Evolutionary conservation across 2,329 filamentous ascomycete species (phyloP).

Genomic region (Diaporthe aspalathi): DNA sequence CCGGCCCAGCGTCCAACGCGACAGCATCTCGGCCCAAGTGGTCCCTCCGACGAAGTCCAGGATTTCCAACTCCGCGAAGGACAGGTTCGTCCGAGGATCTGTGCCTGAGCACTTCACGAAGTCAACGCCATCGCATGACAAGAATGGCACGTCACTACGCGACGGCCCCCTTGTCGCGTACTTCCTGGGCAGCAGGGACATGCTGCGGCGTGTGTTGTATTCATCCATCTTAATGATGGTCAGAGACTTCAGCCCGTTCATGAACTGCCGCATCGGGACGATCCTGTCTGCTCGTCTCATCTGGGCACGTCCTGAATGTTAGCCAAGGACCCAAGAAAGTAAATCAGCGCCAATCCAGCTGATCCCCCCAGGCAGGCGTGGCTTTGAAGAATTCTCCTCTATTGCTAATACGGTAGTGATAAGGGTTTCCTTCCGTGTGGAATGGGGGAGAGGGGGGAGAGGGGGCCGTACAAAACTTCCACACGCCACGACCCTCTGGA

Average conservation of each 20-base stretch:
- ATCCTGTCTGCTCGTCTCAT: not conserved
- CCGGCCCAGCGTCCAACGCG: not conserved
- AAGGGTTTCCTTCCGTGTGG: too few relatives aligned
- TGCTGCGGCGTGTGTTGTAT: too few relatives aligned
- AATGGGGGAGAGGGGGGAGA: not conserved
- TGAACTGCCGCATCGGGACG: accelerated
- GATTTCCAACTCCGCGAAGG: not conserved
- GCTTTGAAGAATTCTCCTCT: not conserved
- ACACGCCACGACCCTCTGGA: conserved; percentile 8
- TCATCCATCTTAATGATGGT: not conserved
- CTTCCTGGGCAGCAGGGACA: too few relatives aligned
- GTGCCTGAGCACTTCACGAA: not conserved
- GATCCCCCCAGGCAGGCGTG: not conserved
- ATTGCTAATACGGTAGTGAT: too few relatives aligned
- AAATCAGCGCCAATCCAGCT: not conserved
- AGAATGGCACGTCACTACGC: not conserved
- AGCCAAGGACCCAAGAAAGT: not conserved
- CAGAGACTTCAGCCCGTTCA: not conserved
- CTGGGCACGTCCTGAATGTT: not conserved
- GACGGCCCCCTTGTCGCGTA: not conserved
- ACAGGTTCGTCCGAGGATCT: too few relatives aligned
- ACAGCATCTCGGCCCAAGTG: not conserved
- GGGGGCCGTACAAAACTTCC: not conserved
- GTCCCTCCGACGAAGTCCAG: not conserved
- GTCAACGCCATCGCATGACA: not conserved